A percentile compares a stretch with the other conserved stretches of the same genome.
Evolutionary conservation across 2,329 filamentous ascomycete genomes (phyloP).

Genomic region (Neurospora sp.): DNA sequence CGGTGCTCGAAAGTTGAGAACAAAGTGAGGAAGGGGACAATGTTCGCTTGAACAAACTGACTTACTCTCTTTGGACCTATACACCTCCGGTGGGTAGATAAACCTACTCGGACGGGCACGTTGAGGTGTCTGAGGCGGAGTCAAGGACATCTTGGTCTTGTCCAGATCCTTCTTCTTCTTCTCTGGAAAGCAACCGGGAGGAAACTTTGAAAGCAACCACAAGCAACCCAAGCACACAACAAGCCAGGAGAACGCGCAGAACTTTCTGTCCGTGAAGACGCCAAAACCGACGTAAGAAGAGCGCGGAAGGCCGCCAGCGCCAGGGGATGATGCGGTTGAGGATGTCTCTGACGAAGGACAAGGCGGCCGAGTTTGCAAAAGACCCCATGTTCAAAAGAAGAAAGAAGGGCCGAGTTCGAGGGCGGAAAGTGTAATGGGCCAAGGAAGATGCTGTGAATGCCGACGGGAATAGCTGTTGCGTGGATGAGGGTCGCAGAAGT

Average conservation of each 20-base stretch:
- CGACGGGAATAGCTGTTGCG: neutral
- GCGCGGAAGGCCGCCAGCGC: neutral
- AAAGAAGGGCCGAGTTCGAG: neutral
- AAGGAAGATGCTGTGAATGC: neutral
- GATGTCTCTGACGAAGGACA: neutral
- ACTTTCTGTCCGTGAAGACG: neutral
- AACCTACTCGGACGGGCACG: neutral
- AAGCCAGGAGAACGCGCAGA: neutral
- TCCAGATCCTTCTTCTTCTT: neutral
- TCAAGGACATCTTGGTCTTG: neutral
- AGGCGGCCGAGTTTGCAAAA: neutral
- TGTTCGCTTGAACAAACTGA: neutral
- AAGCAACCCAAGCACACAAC: neutral
- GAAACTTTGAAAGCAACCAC: neutral
- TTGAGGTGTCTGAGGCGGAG: neutral
- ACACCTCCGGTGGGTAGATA: neutral
- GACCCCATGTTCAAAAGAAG: neutral
- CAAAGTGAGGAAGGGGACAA: fast-evolving
- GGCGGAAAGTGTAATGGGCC: neutral
- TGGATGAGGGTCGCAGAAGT: neutral
- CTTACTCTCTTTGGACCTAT: neutral
- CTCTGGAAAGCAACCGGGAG: neutral
- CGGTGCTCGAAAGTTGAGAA: neutral
- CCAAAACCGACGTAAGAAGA: neutral
- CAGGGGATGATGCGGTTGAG: neutral